A percentile compares a stretch with the other conserved stretches of the same genome.
phyloP scores from a whole-genome alignment of 164 flowering plant species.

The Vitis rupestris region DNA sequence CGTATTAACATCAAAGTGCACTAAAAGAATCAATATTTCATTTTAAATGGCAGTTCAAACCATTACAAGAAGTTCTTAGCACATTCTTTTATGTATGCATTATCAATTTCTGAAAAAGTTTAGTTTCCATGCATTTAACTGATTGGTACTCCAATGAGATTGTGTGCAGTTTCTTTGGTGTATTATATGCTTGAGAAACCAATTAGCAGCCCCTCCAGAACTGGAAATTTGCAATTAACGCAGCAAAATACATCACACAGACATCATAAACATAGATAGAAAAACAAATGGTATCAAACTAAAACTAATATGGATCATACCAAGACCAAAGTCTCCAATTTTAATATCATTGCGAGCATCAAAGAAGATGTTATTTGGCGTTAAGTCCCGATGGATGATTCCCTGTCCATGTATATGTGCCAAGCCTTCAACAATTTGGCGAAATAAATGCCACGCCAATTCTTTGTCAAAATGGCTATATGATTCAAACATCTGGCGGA shows the following conservation, averaged over 20 bases:
- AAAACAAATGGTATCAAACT: background rate
- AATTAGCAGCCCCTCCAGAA: background rate
- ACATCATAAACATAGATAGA: background rate
- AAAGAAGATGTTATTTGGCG: slow-evolving; percentile 93
- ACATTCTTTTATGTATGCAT: background rate
- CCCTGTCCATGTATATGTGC: slow-evolving; percentile 97
- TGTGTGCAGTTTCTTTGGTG: background rate
- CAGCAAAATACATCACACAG: background rate
- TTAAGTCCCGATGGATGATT: slow-evolving; percentile 94
- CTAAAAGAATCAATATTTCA: no score
- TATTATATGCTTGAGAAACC: background rate
- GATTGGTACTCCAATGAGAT: background rate
- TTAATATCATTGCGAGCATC: slow-evolving; percentile 95
- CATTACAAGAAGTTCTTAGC: no score
- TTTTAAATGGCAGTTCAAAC: no score
- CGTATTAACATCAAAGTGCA: background rate
- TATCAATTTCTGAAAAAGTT: background rate
- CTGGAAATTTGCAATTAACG: background rate
- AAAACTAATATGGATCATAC: slow-evolving; percentile 40
- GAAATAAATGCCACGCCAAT: slow-evolving; percentile 81
- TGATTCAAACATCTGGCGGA: slow-evolving; percentile 78
- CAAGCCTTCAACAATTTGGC: slow-evolving; percentile 96
- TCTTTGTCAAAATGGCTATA: slow-evolving; percentile 75
- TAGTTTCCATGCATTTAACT: background rate
- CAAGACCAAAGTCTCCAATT: slow-evolving; percentile 99